phyloP scores from a whole-genome alignment of 495 filamentous ascomycete species.

The Rhypophila decipiens region DNA sequence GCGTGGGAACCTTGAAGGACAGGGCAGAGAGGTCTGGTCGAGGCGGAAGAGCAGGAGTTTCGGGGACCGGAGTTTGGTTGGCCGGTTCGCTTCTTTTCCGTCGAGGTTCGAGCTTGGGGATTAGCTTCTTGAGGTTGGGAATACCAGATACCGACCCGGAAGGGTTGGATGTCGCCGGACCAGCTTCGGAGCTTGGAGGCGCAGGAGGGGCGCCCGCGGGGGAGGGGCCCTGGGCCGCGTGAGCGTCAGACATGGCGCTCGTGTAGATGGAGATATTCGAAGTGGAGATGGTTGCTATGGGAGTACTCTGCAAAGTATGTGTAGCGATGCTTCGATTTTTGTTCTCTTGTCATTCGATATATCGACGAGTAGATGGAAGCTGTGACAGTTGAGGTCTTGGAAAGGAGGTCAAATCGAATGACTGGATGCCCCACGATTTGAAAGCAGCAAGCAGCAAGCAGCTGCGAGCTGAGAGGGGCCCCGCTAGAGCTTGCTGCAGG shows the following conservation, averaged over 20 bases:
- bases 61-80: constrained; percentile 59
- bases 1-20: constrained; percentile 56
- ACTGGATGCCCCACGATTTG: background rate
- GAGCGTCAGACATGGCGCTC: background rate
- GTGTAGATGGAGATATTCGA: too few relatives aligned
- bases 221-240: background rate
- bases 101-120: constrained; percentile 65
- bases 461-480: too few relatives aligned
- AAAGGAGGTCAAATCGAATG: background rate
- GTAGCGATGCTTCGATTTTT: background rate
- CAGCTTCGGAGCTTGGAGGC: constrained; percentile 21
- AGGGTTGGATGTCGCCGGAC: background rate
- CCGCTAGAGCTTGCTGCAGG: background rate
- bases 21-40: constrained; percentile 59
- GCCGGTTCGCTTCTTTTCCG: constrained; percentile 45
- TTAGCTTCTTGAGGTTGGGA: constrained; percentile 53
- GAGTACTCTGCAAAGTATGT: background rate
- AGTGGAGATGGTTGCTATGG: too few relatives aligned
- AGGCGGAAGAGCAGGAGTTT: constrained; percentile 63
- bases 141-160: constrained; percentile 22
- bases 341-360: background rate
- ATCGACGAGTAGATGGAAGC: background rate
- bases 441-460: background rate
- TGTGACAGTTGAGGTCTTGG: background rate
- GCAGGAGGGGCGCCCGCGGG: constrained; percentile 7